Base-by-base conservation (phyloP, 495 filamentous ascomycete species). In the Evernia prunastri region DNA sequence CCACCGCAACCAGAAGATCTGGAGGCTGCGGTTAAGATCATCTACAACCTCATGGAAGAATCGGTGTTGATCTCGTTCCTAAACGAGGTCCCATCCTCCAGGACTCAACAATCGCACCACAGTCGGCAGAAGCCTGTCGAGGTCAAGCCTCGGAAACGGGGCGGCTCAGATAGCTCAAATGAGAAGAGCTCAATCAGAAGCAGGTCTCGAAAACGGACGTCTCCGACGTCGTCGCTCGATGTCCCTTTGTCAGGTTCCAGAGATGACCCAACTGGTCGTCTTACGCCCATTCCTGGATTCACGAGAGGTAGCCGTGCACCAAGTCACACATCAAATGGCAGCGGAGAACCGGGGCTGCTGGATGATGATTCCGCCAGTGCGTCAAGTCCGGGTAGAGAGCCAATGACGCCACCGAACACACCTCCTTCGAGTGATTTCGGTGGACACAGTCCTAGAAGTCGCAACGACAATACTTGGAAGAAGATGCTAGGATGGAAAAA, bases 21-120 rank as follows among this genome's bases (percentile, higher is more conserved):
- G 31, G 90, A 95, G 69, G 80, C 87, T n/a, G 94, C 94, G n/a
- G 90, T 94, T 23, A 82, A 86, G 63, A 93, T 95, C 59, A 88
- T 96, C 20, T 91, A 92, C 72, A 93, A 97, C 63, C 77, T 99
- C 64, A 97, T 99, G 91, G 92, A 97, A 70, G 94, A 97, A 69
- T 96, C 91, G 4, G 91, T 97, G 4, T 79, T 94, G 37, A 86
- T 90, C 1, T 88, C 90, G 0, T 95, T 94, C 72, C 77, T 94
- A 25, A 91, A 90, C 68, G 69, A 71, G 39, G 45, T 67, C 12
- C 81, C 60, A 73, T 81, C 66, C 68, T 79, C 59, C 78, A 79
- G 68, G 69, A 72, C 64, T 72, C 79, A 61, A 43, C 69, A 36
- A 69, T 77, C 12, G 39, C 69, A 51, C 63, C 71, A 42, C 75